These are phyloP conservation scores for Cajanus cajan DNA, from an alignment of 306 rosid species.

Conservation along the genomic window DNA sequence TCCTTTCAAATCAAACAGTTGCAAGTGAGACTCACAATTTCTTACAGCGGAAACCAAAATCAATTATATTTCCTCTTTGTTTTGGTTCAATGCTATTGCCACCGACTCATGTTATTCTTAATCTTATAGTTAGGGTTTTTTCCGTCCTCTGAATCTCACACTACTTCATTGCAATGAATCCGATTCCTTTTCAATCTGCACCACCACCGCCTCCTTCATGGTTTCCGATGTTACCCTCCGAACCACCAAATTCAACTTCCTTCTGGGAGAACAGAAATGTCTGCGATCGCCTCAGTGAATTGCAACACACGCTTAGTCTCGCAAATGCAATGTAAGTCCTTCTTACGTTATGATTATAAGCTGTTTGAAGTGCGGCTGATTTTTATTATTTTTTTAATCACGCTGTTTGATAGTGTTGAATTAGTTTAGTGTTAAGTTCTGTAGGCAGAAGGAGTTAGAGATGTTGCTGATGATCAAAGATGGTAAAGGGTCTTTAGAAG, in stretches of 20 bases:
- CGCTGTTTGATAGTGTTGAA: conserved; percentile 12
- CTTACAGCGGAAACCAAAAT: neutral
- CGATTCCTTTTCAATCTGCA: conserved; percentile 43
- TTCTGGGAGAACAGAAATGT: conserved; percentile 73
- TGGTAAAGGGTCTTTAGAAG: conserved; percentile 39
- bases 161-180: conserved; percentile 43
- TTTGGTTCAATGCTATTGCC: neutral
- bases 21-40: neutral
- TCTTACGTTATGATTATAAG: neutral
- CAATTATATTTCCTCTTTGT: neutral
- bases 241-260: conserved; percentile 50
- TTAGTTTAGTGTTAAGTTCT: conserved; percentile 6
- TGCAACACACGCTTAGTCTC: conserved; percentile 66
- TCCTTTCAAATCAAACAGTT: neutral
- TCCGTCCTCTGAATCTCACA: neutral
- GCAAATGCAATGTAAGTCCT: conserved; percentile 62
- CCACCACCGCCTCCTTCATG: conserved; percentile 25
- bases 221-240: conserved; percentile 51
- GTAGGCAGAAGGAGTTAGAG: conserved; percentile 79
- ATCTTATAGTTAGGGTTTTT: neutral
- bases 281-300: conserved; percentile 43
- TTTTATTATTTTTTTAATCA: no score
- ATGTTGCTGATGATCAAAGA: conserved; percentile 55
- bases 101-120: neutral
- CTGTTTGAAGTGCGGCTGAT: no score